Evolutionary conservation across 78 protist species (phyloP).

Genomic region (Polysphondylium violaceum): DNA sequence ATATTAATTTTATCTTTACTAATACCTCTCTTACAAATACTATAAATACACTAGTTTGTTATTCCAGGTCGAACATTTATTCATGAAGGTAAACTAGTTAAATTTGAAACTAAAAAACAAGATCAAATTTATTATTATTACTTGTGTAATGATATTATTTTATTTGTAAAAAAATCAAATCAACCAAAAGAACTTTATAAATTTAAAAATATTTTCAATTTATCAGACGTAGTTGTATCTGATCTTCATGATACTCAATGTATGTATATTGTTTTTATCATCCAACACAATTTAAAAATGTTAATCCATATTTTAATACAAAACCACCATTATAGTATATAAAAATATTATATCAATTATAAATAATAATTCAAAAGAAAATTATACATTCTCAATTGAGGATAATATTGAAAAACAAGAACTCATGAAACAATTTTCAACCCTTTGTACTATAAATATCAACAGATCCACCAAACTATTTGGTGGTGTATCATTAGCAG

Average conservation of each 20-base stretch:
- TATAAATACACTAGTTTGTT: conserved; percentile 28
- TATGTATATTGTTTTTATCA: background rate
- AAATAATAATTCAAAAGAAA: conserved; percentile 31
- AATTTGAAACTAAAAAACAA: conserved; percentile 64
- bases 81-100: conserved; percentile 67
- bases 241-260: conserved; percentile 44
- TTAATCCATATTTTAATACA: background rate
- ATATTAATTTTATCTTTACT: background rate
- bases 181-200: conserved; percentile 25
- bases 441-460: conserved; percentile 22
- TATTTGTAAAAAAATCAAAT: conserved; percentile 50
- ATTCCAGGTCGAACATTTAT: conserved; percentile 59
- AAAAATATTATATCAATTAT: conserved; percentile 55
- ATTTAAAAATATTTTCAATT: conserved; percentile 32
- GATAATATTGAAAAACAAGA: conserved; percentile 43
- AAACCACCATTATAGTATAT: background rate
- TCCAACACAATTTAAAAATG: background rate
- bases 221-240: conserved; percentile 50
- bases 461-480: conserved; percentile 53
- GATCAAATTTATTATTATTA: conserved; percentile 59
- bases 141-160: conserved; percentile 65
- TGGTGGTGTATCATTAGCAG: conserved; percentile 6
- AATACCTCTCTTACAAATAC: too few relatives aligned
- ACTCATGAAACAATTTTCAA: conserved; percentile 50
- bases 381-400: conserved; percentile 39